phyloP scores from a whole-genome alignment of 1,284 basidiomycete species.

The Ceratobasidium sp. region DNA sequence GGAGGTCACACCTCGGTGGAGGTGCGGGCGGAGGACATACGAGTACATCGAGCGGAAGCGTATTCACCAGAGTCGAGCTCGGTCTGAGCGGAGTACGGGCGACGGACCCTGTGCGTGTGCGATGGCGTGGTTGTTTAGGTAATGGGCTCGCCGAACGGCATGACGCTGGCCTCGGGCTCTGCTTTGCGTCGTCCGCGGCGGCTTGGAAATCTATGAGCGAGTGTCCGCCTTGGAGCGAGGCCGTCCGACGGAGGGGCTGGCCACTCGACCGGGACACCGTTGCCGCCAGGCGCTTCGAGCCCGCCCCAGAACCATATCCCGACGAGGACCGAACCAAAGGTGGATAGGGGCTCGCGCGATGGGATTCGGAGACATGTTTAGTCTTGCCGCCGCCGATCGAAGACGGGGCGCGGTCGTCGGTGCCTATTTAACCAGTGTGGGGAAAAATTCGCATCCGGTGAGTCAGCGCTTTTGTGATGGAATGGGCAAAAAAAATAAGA shows the following conservation, averaged over 20 bases:
- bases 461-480: conserved; percentile 23
- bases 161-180: neutral
- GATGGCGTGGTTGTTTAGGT: neutral
- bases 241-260: conserved; percentile 24
- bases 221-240: conserved; percentile 36
- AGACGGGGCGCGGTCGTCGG: conserved; percentile 6
- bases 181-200: conserved; percentile 10
- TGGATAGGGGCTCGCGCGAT: conserved; percentile 36
- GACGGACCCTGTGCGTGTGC: conserved; percentile 24
- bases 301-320: conserved; percentile 21
- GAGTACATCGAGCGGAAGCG: conserved; percentile 22
- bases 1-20: neutral
- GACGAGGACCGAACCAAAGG: conserved; percentile 11
- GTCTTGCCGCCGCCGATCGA: conserved; percentile 8
- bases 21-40: conserved; percentile 36
- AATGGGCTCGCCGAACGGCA: neutral
- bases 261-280: neutral
- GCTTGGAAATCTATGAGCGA: conserved; percentile 24
- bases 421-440: neutral
- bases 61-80: conserved; percentile 26
- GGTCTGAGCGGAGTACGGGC: conserved; percentile 14
- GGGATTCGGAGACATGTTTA: conserved; percentile 12
- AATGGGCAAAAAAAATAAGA: neutral
- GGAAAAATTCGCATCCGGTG: conserved; percentile 17
- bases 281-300: conserved; percentile 14